Evolutionary conservation across 768 basidiomycete species (phyloP).

Genomic region (Leccinum pellstonianum): DNA sequence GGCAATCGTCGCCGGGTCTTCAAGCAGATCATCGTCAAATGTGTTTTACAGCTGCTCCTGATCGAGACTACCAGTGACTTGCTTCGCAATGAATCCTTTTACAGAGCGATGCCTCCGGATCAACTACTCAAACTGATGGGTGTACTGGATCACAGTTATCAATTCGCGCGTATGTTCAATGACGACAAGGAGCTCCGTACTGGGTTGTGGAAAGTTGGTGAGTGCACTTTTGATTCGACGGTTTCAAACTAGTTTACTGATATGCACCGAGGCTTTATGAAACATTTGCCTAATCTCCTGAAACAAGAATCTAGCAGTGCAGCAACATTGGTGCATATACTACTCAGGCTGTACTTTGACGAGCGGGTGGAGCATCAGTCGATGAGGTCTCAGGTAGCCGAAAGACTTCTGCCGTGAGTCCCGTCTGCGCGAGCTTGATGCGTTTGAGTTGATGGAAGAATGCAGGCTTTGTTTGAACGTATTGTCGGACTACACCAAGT

Average conservation of each 20-base stretch:
- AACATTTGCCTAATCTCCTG: slow-evolving; percentile 93
- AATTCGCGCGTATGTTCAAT: slow-evolving; percentile 96
- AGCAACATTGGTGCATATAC: slow-evolving; percentile 87
- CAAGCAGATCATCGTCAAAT: slow-evolving; percentile 99
- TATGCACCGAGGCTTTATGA: slow-evolving; percentile 87
- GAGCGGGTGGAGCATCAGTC: slow-evolving; percentile 83
- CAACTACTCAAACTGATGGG: slow-evolving; percentile 93
- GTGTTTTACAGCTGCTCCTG: slow-evolving; percentile 91
- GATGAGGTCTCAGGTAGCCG: slow-evolving; percentile 75
- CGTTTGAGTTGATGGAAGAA: slow-evolving; percentile 6
- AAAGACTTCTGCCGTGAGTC: slow-evolving; percentile 65
- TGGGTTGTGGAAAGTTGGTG: slow-evolving; percentile 98
- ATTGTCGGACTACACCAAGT: slow-evolving; percentile 84
- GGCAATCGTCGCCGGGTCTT: slow-evolving; percentile 82
- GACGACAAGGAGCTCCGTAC: slow-evolving; percentile 97
- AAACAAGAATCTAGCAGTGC: slow-evolving; percentile 99
- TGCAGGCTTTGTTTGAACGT: slow-evolving; percentile 83
- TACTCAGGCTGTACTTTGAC: slow-evolving; percentile 94
- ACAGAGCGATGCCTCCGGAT: slow-evolving; percentile 90
- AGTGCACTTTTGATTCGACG: slow-evolving; percentile 36
- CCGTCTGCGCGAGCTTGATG: not conserved
- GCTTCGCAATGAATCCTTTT: slow-evolving; percentile 88
- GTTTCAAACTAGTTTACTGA: slow-evolving; percentile 3
- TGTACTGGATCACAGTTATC: slow-evolving; percentile 94
- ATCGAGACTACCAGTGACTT: slow-evolving; percentile 98